phyloP scores from a whole-genome alignment of 768 basidiomycete genomes.

The Butyriboletus loyo region DNA sequence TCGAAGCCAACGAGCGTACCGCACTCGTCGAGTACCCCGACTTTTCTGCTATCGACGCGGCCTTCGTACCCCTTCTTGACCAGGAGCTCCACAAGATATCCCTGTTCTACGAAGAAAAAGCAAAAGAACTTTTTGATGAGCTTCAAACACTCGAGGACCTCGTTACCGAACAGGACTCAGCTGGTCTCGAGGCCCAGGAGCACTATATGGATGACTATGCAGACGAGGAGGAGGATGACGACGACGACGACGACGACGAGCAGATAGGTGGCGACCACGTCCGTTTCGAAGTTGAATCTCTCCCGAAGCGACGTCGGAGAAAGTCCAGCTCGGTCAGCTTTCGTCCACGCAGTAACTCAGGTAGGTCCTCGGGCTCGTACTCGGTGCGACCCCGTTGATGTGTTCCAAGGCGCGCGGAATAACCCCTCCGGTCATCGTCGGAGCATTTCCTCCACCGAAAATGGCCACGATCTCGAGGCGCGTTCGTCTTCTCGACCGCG shows the following conservation, averaged over 20 bases:
- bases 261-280: conserved; percentile 24
- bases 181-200: conserved; percentile 47
- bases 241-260: conserved; percentile 49
- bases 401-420: conserved; percentile 11
- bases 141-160: conserved; percentile 55
- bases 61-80: conserved; percentile 76
- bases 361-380: conserved; percentile 2
- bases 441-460: conserved; percentile 52
- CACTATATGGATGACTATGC: conserved; percentile 48
- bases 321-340: conserved; percentile 30
- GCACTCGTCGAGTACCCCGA: conserved; percentile 47
- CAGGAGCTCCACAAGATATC: conserved; percentile 79
- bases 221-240: conserved; percentile 59
- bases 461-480: conserved; percentile 34
- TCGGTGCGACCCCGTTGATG: not conserved
- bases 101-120: conserved; percentile 75
- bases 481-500: conserved; percentile 21
- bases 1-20: conserved; percentile 63
- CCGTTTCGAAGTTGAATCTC: conserved; percentile 25
- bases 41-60: conserved; percentile 44
- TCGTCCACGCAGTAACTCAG: conserved; percentile 24
- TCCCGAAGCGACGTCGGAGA: conserved; percentile 34
- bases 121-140: conserved; percentile 65
- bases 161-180: conserved; percentile 57
- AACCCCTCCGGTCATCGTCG: conserved; percentile 15